Percentiles rank a stretch among this genome's conserved stretches.
These are phyloP conservation scores for Staphylotrichum tortipilum DNA, from an alignment of 495 filamentous ascomycete genomes.

Conservation along the genomic window DNA sequence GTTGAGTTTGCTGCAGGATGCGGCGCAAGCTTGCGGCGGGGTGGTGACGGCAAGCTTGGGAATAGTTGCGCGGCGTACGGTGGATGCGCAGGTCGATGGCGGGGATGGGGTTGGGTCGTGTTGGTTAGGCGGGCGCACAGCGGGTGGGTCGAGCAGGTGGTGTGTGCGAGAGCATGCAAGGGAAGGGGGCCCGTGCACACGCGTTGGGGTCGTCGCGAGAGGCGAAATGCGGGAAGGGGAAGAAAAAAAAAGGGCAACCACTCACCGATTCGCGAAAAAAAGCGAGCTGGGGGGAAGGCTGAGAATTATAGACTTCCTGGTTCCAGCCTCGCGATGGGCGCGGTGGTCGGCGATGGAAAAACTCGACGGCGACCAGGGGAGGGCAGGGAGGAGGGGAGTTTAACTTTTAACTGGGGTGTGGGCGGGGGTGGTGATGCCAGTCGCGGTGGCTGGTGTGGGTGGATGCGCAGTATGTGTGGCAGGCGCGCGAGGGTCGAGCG, in stretches of 20 bases:
- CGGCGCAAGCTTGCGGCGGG: not conserved
- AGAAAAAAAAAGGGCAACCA: slow-evolving; percentile 23
- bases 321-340: slow-evolving; percentile 23
- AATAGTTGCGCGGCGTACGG: slow-evolving; percentile 8
- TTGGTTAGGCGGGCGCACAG: too few relatives aligned
- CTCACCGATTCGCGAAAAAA: slow-evolving; percentile 24
- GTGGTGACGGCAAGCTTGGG: slow-evolving; percentile 9
- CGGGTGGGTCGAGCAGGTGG: too few relatives aligned
- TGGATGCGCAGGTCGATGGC: too few relatives aligned
- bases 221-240: slow-evolving; percentile 12
- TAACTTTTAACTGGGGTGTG: too few relatives aligned
- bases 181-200: slow-evolving; percentile 28
- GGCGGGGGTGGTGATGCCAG: not conserved
- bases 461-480: too few relatives aligned
- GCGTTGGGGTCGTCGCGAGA: slow-evolving; percentile 23
- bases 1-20: not conserved
- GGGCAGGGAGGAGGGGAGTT: too few relatives aligned
- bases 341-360: slow-evolving; percentile 20
- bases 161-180: too few relatives aligned
- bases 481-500: too few relatives aligned
- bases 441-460: slow-evolving; percentile 12
- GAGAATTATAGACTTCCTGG: slow-evolving; percentile 17
- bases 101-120: too few relatives aligned
- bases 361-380: slow-evolving; percentile 13
- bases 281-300: slow-evolving; percentile 18